Conservation (phyloP, 495 filamentous ascomycete genomes). For the Penicillium odoratum region DNA sequence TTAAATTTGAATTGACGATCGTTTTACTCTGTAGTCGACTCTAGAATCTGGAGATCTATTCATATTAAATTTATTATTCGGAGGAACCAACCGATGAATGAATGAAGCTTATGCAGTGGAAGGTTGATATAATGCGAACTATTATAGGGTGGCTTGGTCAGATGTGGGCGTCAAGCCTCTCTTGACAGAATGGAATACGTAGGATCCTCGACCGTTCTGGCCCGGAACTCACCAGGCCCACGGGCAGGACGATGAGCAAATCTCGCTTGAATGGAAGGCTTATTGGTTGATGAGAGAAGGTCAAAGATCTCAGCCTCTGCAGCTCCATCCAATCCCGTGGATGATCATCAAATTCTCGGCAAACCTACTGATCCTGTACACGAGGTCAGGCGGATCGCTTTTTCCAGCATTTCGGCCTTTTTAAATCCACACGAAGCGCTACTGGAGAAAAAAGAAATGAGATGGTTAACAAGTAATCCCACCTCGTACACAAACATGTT, state of each 20-base stretch:
- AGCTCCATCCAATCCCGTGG: conserved; percentile 10
- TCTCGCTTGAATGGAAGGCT: not conserved
- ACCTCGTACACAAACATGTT: no score
- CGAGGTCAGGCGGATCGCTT: conserved; percentile 19
- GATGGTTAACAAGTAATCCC: not conserved
- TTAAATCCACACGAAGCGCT: not conserved
- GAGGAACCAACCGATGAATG: conserved; percentile 6
- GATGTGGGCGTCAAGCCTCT: conserved; percentile 9
- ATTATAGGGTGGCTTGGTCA: conserved; percentile 12
- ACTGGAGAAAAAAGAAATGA: not conserved
- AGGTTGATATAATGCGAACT: conserved; percentile 6
- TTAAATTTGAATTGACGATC: not conserved
- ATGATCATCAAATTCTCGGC: conserved; percentile 15
- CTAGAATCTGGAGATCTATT: not conserved
- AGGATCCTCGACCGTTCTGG: conserved; percentile 3
- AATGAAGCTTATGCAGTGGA: conserved; percentile 13
- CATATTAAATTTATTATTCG: conserved; percentile 1
- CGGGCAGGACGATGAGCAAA: not conserved
- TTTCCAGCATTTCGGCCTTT: not conserved
- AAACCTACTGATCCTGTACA: conserved; percentile 19
- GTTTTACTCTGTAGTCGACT: not conserved
- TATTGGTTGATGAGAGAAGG: conserved; percentile 6
- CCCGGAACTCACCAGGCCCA: not conserved
- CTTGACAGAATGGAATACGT: not conserved
- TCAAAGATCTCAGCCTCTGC: conserved; percentile 17